Evolutionary conservation across 2,329 filamentous ascomycete genomes (phyloP), one percentile per base, ranked within the genome.

Genomic region (Pseudogymnoascus verrucosus): DNA sequence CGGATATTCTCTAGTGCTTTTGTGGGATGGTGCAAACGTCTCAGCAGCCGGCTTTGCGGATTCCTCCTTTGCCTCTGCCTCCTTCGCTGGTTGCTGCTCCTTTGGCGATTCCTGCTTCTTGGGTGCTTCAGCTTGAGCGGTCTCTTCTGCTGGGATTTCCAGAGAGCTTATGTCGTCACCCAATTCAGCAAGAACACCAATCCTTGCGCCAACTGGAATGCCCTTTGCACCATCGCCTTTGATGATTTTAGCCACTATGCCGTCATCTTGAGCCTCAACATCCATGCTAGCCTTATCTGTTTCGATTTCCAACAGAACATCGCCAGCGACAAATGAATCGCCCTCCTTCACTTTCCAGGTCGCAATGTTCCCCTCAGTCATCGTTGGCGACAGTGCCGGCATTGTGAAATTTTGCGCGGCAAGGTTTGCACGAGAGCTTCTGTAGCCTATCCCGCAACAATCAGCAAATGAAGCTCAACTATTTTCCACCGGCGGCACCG

Each of bases 241-340:
- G 73, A 87, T 84, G 70, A 96, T 93, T 81, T 95, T 96, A 73
- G 92, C 87, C 76, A 96, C 78, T 69, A 93, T 80, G 44, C 92
- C 91, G 73, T 96, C 91, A 51, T 96, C 91, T 78, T 95, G 91
- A 42, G 91, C 91, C 80, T 96, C 92, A 26, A 96, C 91, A 70
- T 96, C 92, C 91, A 96, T 96, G 64, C 90, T 90, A 63, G 91
- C 91, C 82, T 96, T 96, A 77, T 96, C 91, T 65, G 91, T 96
- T 79, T 96, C 91, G 74, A 96, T 95, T 78, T 96, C 91, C 65
- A 96, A 85, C 61, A 96, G 82, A 34, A 96, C 90, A 75, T 96
- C 91, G 69, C 91, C 91, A 64, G 91, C 89, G 60, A 84, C 81
- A 76, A 91, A 96, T 61, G 85, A 82, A 69, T 95, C 90, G 74